Base-by-base conservation (phyloP, 176 grass and related monocot species). In the Eleusine indica region DNA sequence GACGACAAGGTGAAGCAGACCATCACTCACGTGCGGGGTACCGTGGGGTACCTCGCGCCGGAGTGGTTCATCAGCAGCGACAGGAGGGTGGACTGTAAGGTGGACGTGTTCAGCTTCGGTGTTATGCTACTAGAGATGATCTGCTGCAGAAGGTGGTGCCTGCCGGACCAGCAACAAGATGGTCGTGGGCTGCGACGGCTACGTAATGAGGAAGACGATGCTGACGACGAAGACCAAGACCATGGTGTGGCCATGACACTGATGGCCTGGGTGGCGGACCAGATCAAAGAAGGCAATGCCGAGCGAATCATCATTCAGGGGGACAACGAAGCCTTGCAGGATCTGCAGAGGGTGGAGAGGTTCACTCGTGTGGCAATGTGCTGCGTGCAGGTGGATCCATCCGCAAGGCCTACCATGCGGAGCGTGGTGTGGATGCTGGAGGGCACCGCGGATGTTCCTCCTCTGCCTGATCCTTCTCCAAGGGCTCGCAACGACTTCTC, bases 21-120 rank as follows among this genome's bases (percentile, higher is more conserved):
- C 0, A 8, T 87, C 48, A 87, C 78, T 18, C 54, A 81, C 12
- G 4, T 40, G 60, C 8, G 38, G 1, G 71, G 85, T 32, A 79
- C 40, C n/a, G 9, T 0, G 18, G 60, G 0, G 48, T 81, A 87
- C 7, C 22, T 76, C 2, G 79, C 85, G 0, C 85, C 72, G 0
- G 85, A 87, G 43, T 87, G 85, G 85, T 13, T 87, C 43, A 19
- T 87, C n/a, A 21, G 10, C 19, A 13, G 51, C 10, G 52, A 47
- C 0, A n/a, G 21, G 0, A 41, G 9, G 14, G 40, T 86, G 37
- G 18, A 47, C n/a, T 71, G 3, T 9, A 77, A 71, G n/a, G 86
- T 17, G 3, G 69, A 47, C 21, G 69, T 71, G 41, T 71, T 13
- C 41, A 71, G 69, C 21, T 71, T 71, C 3, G 69, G 69, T 0